Conservation (phyloP, 495 filamentous ascomycete species). For the Xylaria curta region DNA sequence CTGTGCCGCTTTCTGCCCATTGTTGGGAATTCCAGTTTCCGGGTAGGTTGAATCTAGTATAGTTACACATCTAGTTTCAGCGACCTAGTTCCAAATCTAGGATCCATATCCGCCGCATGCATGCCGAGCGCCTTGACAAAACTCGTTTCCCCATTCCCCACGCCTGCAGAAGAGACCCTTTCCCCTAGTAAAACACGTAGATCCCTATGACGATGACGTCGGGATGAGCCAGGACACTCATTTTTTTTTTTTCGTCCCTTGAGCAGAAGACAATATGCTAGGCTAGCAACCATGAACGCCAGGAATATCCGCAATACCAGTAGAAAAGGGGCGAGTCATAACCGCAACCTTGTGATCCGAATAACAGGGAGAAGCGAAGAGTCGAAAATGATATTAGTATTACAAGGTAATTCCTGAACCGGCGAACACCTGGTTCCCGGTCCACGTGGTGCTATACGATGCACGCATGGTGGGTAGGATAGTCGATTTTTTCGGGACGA, state of each 20-base stretch:
- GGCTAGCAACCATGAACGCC: conserved; percentile 4
- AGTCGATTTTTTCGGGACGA: conserved; percentile 21
- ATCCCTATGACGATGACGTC: conserved; percentile 15
- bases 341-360: background rate
- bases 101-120: conserved; percentile 10
- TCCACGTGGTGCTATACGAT: conserved; percentile 23
- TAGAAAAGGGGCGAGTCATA: background rate
- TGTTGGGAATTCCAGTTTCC: conserved; percentile 20
- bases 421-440: conserved; percentile 11
- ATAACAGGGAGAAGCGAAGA: background rate
- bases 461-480: conserved; percentile 1
- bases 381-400: background rate
- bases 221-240: background rate
- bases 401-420: conserved; percentile 1
- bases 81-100: conserved; percentile 13
- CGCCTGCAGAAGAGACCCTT: background rate
- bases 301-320: conserved; percentile 4
- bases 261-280: background rate
- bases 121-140: conserved; percentile 13
- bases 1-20: background rate
- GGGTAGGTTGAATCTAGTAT: conserved; percentile 1
- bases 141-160: conserved; percentile 16
- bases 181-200: background rate
- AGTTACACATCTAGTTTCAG: conserved; percentile 16
- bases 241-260: background rate